Conservation (phyloP, 2,329 filamentous ascomycete species). For the Diaporthe destruens region DNA sequence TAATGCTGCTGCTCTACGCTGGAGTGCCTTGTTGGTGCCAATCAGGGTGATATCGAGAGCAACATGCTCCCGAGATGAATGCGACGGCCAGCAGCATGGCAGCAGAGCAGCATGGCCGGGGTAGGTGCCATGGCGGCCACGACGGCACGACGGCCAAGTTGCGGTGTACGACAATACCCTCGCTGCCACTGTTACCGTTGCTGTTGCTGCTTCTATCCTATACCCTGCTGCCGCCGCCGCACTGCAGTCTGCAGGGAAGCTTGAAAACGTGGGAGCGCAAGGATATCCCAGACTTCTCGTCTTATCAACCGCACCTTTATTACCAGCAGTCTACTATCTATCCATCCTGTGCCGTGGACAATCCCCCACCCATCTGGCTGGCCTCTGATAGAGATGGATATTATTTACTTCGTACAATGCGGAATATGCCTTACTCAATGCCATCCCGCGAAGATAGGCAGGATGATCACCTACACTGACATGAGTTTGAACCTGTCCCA, state of each 20-base stretch:
- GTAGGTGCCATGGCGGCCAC: neutral
- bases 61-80: conserved; percentile 12
- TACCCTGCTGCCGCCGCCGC: conserved; percentile 2
- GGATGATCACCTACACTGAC: neutral
- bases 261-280: conserved; percentile 32
- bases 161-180: conserved; percentile 18
- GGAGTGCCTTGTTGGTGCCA: conserved; percentile 5
- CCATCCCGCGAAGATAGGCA: neutral
- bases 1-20: neutral
- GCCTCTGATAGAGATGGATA: neutral
- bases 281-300: too few species aligned
- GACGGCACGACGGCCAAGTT: conserved; percentile 25
- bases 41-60: conserved; percentile 26
- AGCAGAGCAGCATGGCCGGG: neutral
- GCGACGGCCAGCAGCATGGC: conserved; percentile 19
- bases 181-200: neutral
- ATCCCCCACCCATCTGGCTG: neutral
- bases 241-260: conserved; percentile 26
- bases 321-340: too few species aligned
- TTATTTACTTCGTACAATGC: neutral
- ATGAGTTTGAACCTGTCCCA: conserved; percentile 10
- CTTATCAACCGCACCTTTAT: too few species aligned
- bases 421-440: too few species aligned
- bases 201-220: neutral
- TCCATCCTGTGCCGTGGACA: conserved; percentile 9